phyloP scores from a whole-genome alignment of 139 green algal genomes.

The Chlamydomonas sp. region DNA sequence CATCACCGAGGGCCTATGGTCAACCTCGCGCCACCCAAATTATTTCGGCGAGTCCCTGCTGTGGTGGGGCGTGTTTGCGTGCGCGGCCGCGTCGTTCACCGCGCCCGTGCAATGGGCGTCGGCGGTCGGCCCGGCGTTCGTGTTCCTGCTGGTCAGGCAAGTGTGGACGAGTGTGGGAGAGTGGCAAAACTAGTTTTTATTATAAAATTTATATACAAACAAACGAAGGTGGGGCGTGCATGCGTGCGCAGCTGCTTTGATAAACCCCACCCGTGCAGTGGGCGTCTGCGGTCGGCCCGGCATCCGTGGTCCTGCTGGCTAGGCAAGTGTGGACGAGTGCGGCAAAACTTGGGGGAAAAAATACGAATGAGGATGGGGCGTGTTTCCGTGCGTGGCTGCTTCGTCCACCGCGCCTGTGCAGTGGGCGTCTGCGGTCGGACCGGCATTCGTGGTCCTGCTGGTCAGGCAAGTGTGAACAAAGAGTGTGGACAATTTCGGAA shows the following conservation, averaged over 20 bases:
- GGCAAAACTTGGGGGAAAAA: too few relatives aligned
- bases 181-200: neutral
- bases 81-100: constrained; percentile 25
- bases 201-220: neutral
- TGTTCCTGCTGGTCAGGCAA: constrained; percentile 53
- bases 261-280: too few relatives aligned
- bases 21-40: constrained; percentile 66
- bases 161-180: neutral
- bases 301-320: too few relatives aligned
- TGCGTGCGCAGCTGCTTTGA: too few relatives aligned
- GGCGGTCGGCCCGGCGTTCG: constrained; percentile 56
- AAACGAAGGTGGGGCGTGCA: too few relatives aligned
- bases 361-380: too few relatives aligned
- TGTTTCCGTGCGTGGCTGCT: constrained; percentile 4
- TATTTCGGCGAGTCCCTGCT: constrained; percentile 82
- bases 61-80: constrained; percentile 16
- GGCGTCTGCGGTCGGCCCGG: too few relatives aligned
- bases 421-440: constrained; percentile 40
- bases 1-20: constrained; percentile 75
- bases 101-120: constrained; percentile 29
- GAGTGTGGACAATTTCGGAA: too few relatives aligned
- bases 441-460: constrained; percentile 63
- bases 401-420: constrained; percentile 33
- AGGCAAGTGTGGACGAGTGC: too few relatives aligned
- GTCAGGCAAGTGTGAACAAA: constrained; percentile 27